Evolutionary conservation across 495 filamentous ascomycete genomes (phyloP), one percentile per base, ranked within the genome.

Genomic region (Friedmanniomyces simplex): DNA sequence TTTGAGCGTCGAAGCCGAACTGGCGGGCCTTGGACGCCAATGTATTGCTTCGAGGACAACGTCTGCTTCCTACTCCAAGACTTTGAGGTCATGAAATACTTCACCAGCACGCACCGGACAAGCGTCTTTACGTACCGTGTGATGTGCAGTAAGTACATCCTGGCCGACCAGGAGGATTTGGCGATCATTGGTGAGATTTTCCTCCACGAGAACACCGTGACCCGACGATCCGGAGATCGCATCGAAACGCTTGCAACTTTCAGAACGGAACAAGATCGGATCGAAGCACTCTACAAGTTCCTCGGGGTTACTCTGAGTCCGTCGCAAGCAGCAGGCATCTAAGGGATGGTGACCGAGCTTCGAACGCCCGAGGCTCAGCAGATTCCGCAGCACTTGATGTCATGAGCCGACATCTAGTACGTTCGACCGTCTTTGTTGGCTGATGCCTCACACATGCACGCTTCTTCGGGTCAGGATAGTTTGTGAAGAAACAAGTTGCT

Each of bases 21-120:
- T 0, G 68, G 68, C 0, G 63, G 65, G 48, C 67, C 71, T 30
- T 88, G 82, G 79, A 70, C 75, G 52, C 67, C 74, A 0, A 76
- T 77, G 51, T 87, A 86, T 58, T 72, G 71, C 50, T 87, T 87
- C 65, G 68, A 72, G 3, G 75, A 57, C 28, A 10, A 81, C 58
- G 55, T 79, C 21, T 85, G 84, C 68, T 86, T 82, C 49, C 68
- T 79, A 21, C 77, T 75, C 42, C 64, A 68, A 36, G 85, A 87
- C 59, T 87, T 79, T 65, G 77, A 78, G 28, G 71, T 84, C 5
- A 82, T 89, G 68, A 89, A 84, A 69, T 75, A 76, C 54, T 75
- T 59, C 61, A 76, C 74, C 11, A 78, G 74, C 66, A 70, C 72
- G 43, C 69, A 64, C 28, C 68, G 67, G 52, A 67, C 71, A 41